A percentile compares a stretch with the other conserved stretches of the same genome.
phyloP scores from a whole-genome alignment of 2,329 filamentous ascomycete species.

The Whalleya microplaca region DNA sequence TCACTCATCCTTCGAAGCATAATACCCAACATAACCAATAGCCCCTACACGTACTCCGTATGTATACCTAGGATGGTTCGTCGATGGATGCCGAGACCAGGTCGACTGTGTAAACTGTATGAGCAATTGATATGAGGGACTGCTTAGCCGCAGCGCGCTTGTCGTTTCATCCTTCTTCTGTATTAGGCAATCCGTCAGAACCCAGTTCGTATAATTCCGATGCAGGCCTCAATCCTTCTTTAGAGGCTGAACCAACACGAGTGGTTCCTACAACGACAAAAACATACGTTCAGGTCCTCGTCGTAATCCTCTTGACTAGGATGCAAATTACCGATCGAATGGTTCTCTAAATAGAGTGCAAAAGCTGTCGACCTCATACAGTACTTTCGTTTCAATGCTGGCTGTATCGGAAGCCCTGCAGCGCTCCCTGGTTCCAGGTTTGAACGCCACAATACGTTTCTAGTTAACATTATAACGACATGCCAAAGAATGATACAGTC shows the following conservation, averaged over 20 bases:
- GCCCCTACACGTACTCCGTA: too few relatives aligned
- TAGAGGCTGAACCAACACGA: too few relatives aligned
- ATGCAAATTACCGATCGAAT: neutral
- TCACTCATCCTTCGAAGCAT: too few relatives aligned
- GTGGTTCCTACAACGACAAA: too few relatives aligned
- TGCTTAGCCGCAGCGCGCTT: slow-evolving; percentile 5
- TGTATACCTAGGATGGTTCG: too few relatives aligned
- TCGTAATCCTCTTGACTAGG: neutral
- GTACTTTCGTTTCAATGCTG: neutral
- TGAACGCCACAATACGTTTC: neutral
- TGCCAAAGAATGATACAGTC: neutral
- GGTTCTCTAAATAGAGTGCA: neutral
- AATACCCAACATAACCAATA: too few relatives aligned
- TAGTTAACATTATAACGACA: neutral
- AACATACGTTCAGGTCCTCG: too few relatives aligned
- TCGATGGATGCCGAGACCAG: too few relatives aligned
- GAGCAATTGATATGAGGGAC: slow-evolving; percentile 3
- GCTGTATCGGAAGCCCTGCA: neutral
- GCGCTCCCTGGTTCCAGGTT: neutral
- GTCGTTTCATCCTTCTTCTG: slow-evolving; percentile 18
- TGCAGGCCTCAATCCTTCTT: slow-evolving; percentile 4
- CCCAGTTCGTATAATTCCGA: slow-evolving; percentile 6
- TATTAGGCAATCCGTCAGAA: neutral
- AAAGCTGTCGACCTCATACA: neutral
- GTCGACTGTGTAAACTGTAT: neutral